Conservation (phyloP, 2,329 filamentous ascomycete genomes). For the Bipolaris oryzae region DNA sequence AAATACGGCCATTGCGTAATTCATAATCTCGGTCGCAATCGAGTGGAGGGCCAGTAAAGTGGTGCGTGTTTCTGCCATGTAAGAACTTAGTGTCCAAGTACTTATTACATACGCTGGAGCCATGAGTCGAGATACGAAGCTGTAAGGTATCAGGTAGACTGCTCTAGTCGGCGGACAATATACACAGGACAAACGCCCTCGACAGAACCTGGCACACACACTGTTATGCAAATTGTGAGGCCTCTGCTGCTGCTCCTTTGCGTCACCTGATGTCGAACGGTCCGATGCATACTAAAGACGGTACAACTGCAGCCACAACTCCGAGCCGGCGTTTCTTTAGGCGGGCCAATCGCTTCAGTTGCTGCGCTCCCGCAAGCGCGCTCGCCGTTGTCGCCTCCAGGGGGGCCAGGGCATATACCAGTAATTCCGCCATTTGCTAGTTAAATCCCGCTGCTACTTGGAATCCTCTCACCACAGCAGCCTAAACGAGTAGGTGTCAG, state of each 20-base stretch:
- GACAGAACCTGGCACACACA: neutral
- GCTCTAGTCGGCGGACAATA: neutral
- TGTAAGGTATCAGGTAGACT: neutral
- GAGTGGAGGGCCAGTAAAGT: too few species aligned
- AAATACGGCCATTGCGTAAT: too few species aligned
- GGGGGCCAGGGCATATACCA: too few species aligned
- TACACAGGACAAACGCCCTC: neutral
- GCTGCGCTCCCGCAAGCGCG: neutral
- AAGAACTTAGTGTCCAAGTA: too few species aligned
- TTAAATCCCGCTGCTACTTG: too few species aligned
- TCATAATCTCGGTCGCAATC: neutral
- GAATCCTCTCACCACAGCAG: neutral
- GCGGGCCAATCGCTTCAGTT: neutral
- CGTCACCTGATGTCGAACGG: neutral
- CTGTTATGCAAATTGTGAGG: neutral
- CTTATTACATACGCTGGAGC: neutral
- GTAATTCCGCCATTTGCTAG: too few species aligned
- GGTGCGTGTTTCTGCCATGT: too few species aligned
- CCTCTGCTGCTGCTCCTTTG: neutral
- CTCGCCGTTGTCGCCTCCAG: too few species aligned
- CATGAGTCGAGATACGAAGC: neutral
- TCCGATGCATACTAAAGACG: neutral
- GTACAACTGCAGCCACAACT: too few species aligned
- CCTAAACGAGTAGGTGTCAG: neutral
- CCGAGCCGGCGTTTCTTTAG: neutral